A percentile compares a stretch with the other conserved stretches of the same genome.
phyloP scores from a whole-genome alignment of 1,284 basidiomycete species.

The Gomphus bonarii region DNA sequence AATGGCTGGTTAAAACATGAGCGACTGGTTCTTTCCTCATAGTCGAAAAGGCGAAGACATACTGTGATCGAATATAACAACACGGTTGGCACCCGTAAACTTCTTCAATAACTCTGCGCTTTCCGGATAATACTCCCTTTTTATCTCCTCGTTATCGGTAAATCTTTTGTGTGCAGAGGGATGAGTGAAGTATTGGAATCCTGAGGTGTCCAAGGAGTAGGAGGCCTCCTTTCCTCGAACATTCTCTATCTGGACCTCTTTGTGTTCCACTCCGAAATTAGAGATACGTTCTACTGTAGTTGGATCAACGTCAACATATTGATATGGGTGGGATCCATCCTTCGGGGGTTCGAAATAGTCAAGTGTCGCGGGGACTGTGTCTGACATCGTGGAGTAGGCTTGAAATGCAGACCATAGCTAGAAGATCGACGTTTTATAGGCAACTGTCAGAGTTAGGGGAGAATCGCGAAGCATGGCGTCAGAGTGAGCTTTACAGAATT shows the following conservation, averaged over 20 bases:
- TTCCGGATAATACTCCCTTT: conserved; percentile 45
- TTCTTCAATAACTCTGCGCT: no score
- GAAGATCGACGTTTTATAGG: background rate
- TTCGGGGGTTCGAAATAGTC: conserved; percentile 24
- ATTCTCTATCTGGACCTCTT: conserved; percentile 39
- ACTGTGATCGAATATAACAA: conserved; percentile 59
- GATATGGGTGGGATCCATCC: conserved; percentile 25
- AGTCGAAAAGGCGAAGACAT: conserved; percentile 17
- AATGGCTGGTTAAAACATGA: conserved; percentile 27
- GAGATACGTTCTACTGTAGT: conserved; percentile 14
- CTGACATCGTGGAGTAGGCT: background rate
- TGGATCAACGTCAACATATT: conserved; percentile 20
- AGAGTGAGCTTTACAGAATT: no score
- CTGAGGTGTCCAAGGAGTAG: conserved; percentile 40
- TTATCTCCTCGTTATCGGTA: conserved; percentile 36
- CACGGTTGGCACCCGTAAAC: conserved; percentile 46
- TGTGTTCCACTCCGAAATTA: conserved; percentile 14
- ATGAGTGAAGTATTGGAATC: conserved; percentile 40
- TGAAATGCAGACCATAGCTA: background rate
- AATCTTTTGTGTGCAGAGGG: conserved; percentile 35
- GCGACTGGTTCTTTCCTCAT: background rate
- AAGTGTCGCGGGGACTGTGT: conserved; percentile 15
- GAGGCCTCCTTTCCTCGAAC: conserved; percentile 40
- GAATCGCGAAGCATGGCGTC: no score
- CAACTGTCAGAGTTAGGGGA: background rate